Evolutionary conservation across 495 filamentous ascomycete genomes (phyloP).

Genomic region (Xylaria intraflava): DNA sequence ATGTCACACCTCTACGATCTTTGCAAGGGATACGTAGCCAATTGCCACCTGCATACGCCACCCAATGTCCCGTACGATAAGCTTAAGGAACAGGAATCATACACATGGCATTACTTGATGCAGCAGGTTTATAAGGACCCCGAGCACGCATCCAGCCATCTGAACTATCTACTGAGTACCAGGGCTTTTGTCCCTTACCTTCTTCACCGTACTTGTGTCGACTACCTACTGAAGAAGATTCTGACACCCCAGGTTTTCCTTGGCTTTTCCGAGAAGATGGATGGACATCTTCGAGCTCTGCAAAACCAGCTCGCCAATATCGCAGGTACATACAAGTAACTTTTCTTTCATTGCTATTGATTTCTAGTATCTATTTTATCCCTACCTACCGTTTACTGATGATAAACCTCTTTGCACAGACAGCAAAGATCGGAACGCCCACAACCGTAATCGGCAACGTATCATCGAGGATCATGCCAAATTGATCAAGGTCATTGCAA

Average conservation of each 20-base stretch:
- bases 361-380: background rate
- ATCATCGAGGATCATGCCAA: constrained; percentile 20
- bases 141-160: constrained; percentile 1
- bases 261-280: constrained; percentile 8
- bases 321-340: constrained; percentile 1
- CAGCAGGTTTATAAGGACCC: constrained; percentile 8
- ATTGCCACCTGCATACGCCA: background rate
- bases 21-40: constrained; percentile 12
- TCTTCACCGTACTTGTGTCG: constrained; percentile 4
- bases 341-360: background rate
- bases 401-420: background rate
- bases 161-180: constrained; percentile 4
- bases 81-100: constrained; percentile 9
- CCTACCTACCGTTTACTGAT: background rate
- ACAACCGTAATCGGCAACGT: constrained; percentile 13
- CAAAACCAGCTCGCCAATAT: constrained; percentile 5
- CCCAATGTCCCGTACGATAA: constrained; percentile 5
- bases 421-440: background rate
- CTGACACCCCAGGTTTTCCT: constrained; percentile 9
- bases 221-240: constrained; percentile 11
- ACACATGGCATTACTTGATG: constrained; percentile 12
- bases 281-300: constrained; percentile 6
- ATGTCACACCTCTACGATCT: constrained; percentile 10
- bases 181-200: constrained; percentile 6
- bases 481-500: constrained; percentile 10